phyloP scores from a whole-genome alignment of 768 basidiomycete species.

The Panaeolus papilionaceus region DNA sequence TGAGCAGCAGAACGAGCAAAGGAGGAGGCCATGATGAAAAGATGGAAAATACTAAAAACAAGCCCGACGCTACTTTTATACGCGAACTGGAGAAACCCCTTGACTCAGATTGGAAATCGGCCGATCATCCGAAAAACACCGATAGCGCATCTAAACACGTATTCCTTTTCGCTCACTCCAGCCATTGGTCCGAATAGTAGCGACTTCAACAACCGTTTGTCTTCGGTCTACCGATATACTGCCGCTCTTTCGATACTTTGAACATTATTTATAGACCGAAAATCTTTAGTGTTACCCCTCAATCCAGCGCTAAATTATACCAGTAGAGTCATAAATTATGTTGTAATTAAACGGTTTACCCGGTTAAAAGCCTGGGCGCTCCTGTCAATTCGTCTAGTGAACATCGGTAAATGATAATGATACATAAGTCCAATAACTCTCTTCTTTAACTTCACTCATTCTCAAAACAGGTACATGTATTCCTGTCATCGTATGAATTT shows the following conservation, averaged over 20 bases:
- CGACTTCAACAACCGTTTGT: neutral
- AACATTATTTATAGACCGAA: too few species aligned
- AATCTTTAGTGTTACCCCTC: neutral
- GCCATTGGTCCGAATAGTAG: slow-evolving; percentile 5
- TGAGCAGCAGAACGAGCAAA: slow-evolving; percentile 69
- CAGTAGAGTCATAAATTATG: neutral
- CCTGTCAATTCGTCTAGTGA: neutral
- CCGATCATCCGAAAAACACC: slow-evolving; percentile 10
- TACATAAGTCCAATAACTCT: slow-evolving; percentile 5
- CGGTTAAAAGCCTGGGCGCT: neutral
- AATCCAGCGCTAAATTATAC: slow-evolving; percentile 2
- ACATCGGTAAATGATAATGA: slow-evolving; percentile 1
- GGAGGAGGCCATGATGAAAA: slow-evolving; percentile 61
- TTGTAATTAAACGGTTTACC: too few species aligned
- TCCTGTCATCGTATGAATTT: neutral
- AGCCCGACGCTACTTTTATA: slow-evolving; percentile 11
- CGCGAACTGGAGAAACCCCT: slow-evolving; percentile 5
- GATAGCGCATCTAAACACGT: slow-evolving; percentile 4
- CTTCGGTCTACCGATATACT: neutral
- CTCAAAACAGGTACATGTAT: neutral
- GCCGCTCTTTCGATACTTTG: too few species aligned
- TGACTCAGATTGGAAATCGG: slow-evolving; percentile 7
- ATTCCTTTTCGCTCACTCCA: slow-evolving; percentile 6
- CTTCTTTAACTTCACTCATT: neutral
- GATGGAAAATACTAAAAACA: slow-evolving; percentile 14